phyloP scores from a whole-genome alignment of 148 eudicot genomes.

The Rhododendron ovatum region DNA sequence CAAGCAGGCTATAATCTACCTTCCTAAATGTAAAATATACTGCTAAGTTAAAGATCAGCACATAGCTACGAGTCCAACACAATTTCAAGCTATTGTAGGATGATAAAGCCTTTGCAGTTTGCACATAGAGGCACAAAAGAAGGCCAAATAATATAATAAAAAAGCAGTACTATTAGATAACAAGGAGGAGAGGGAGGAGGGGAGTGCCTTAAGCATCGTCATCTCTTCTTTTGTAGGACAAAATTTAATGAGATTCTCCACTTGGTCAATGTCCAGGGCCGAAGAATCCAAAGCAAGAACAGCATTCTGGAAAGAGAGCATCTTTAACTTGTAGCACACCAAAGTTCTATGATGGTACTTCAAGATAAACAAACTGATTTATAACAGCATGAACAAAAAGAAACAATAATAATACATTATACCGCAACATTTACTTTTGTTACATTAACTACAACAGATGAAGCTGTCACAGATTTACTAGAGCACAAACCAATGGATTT shows the following conservation, averaged over 20 bases:
- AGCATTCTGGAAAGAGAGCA: constrained; percentile 51
- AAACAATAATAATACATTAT: neutral
- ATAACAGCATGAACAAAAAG: neutral
- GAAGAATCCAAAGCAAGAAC: constrained; percentile 86
- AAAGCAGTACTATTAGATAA: neutral
- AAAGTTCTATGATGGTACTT: neutral
- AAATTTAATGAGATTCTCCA: constrained; percentile 90
- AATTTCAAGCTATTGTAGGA: neutral
- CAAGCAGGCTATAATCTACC: neutral
- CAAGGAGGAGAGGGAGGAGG: constrained; percentile 7
- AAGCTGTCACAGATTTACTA: neutral
- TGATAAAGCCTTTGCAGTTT: neutral
- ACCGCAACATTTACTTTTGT: neutral
- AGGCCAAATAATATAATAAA: neutral
- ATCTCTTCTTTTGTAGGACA: constrained; percentile 97
- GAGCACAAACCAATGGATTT: neutral
- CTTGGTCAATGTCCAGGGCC: constrained; percentile 86
- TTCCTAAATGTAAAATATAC: neutral
- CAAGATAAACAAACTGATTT: neutral
- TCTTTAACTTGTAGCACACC: neutral
- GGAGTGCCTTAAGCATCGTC: constrained; percentile 75
- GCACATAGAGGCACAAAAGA: neutral
- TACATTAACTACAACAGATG: neutral
- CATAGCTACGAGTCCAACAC: neutral
- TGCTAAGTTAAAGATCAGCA: neutral